phyloP scores from a whole-genome alignment of 208 protist species.

The Acanthamoeba triangularis region DNA sequence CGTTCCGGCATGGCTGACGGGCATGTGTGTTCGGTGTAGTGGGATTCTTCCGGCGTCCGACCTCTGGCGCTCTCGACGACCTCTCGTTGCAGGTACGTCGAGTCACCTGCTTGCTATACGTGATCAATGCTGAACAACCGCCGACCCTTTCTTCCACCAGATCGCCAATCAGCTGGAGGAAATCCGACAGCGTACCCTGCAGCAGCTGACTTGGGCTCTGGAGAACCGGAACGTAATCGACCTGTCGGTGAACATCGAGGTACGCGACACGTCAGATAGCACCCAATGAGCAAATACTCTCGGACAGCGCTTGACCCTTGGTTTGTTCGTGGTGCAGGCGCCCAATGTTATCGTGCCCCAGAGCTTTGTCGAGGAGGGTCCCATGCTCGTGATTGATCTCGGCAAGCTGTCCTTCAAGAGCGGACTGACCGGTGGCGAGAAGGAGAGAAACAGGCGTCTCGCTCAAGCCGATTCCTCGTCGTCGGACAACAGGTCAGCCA shows the following conservation, averaged over 20 bases:
- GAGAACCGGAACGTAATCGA: conserved; percentile 69
- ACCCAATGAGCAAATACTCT: no score
- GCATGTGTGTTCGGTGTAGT: not conserved
- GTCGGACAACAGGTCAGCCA: not conserved
- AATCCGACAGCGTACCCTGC: conserved; percentile 45
- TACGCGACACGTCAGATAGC: not conserved
- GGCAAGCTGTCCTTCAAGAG: conserved; percentile 60
- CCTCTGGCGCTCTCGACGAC: conserved; percentile 29
- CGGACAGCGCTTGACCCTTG: no score
- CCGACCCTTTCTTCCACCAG: not conserved
- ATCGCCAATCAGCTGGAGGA: conserved; percentile 50
- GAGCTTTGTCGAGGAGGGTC: conserved; percentile 54
- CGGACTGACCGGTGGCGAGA: conserved; percentile 1
- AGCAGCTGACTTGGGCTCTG: conserved; percentile 47
- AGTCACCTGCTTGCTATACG: no score
- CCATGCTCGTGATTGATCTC: conserved; percentile 48
- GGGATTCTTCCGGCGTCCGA: conserved; percentile 33
- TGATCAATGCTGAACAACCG: not conserved
- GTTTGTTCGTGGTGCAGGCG: not conserved
- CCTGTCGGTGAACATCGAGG: conserved; percentile 20
- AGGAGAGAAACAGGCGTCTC: conserved; percentile 63
- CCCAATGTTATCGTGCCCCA: conserved; percentile 56
- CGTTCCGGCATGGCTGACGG: not conserved
- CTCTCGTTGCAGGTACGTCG: conserved; percentile 24
- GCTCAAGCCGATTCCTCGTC: not conserved